phyloP scores from a whole-genome alignment of 768 basidiomycete genomes.

The Boletus bicolor region DNA sequence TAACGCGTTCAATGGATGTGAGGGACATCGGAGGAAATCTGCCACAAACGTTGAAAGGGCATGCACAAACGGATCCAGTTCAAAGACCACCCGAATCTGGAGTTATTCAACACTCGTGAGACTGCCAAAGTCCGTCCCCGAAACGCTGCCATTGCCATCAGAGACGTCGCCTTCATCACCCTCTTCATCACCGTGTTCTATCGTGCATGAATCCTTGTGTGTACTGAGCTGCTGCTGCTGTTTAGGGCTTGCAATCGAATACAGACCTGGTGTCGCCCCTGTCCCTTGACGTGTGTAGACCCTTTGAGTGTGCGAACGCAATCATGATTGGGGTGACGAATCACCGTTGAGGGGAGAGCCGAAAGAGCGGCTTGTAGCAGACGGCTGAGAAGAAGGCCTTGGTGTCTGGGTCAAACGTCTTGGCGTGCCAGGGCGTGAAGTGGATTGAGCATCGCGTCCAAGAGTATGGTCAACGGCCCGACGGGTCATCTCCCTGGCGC shows the following conservation, averaged over 20 bases:
- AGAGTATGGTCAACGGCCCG: slow-evolving; percentile 13
- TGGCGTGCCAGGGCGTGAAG: slow-evolving; percentile 27
- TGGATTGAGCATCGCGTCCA: slow-evolving; percentile 18
- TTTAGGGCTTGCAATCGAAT: slow-evolving; percentile 20
- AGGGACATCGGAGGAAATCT: neutral
- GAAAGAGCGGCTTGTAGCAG: slow-evolving; percentile 32
- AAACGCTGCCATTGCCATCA: slow-evolving; percentile 39
- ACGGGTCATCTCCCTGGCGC: slow-evolving; percentile 17
- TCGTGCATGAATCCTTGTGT: slow-evolving; percentile 17
- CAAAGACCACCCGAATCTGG: neutral
- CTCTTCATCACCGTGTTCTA: slow-evolving; percentile 14
- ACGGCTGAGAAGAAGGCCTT: slow-evolving; percentile 31
- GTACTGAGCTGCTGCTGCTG: slow-evolving; percentile 21
- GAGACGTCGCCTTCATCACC: slow-evolving; percentile 30
- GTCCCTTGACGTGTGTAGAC: slow-evolving; percentile 32
- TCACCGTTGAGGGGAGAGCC: slow-evolving; percentile 48
- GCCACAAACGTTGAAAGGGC: neutral
- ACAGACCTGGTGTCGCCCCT: slow-evolving; percentile 23
- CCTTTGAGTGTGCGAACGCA: slow-evolving; percentile 36
- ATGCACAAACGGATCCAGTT: slow-evolving; percentile 1
- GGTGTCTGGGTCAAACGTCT: slow-evolving; percentile 27
- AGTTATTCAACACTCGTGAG: slow-evolving; percentile 49
- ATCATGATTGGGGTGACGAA: slow-evolving; percentile 41
- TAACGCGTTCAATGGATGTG: neutral
- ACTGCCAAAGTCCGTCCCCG: slow-evolving; percentile 45